Base-by-base conservation (phyloP, 192 early-diverging fungal genomes). In the Podila horticola region DNA sequence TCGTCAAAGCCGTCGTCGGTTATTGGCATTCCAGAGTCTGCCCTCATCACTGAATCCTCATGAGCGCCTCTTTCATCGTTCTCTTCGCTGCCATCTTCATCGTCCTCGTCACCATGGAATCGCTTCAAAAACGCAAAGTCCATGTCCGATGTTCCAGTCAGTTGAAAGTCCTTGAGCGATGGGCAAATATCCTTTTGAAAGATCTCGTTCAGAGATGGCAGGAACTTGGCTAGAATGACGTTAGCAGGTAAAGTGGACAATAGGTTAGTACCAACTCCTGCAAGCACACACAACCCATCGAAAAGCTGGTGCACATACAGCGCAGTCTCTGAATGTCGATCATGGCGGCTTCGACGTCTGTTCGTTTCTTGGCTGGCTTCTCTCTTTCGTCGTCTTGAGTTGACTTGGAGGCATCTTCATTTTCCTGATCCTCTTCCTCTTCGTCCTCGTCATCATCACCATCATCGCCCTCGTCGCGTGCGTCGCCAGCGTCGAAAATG, bases 401-500 rank as follows among this genome's bases (percentile, higher is more conserved):
- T n/a, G 52, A 72, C 20, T 49, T 28, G 13, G 61, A 57, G 36
- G 45, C 10, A 34, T 66, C 41, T 20, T 50, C 67, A 24, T 26
- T 31, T 3, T 72, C 62, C 5, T 67, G 81, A 24, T 68, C 60
- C 15, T 81, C 66, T 11, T 67, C 75, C 58, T 72, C 22, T 36
- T 72, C 76, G 2, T 82, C 79, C 7, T 84, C 86, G 10, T 90
- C 89, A 13, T 72, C 75, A 4, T 79, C 68, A 8, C 71, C 77
- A 28, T 81, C 70, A 34, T 87, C 85, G 38, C 73, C 84, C n/a
- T 79, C 85, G 9, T 86, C 84, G 20, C 82, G 82, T 8, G 93
- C 92, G 86, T 98, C 97, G 49, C 93, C 89, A 26, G 97, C 92
- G 77, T 99, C 97, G 87, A 99, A 99, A 22, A 98, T 93, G 63